Evolutionary conservation across 371 early-diverging fungal genomes (phyloP).

Genomic region (Lichtheimia hyalospora): DNA sequence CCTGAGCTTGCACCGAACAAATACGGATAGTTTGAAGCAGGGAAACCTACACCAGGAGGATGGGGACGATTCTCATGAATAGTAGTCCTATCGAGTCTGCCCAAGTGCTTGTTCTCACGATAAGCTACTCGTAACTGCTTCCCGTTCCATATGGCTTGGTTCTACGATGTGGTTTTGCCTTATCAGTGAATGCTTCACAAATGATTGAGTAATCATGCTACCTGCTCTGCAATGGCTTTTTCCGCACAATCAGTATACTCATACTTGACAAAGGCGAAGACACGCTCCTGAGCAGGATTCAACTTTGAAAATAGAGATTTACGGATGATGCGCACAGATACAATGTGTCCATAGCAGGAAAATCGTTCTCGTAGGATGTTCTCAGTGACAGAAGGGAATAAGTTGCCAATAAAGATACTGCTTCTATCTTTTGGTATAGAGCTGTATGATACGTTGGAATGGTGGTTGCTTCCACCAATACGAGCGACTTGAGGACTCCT

Average conservation of each 20-base stretch:
- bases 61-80: slow-evolving; percentile 13
- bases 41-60: slow-evolving; percentile 21
- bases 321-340: slow-evolving; percentile 49
- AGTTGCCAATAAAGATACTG: slow-evolving; percentile 72
- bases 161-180: slow-evolving; percentile 1
- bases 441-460: not conserved
- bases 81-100: not conserved
- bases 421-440: slow-evolving; percentile 34
- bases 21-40: slow-evolving; percentile 15
- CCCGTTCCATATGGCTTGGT: slow-evolving; percentile 9
- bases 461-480: too few species aligned
- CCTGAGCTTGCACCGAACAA: not conserved
- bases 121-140: slow-evolving; percentile 14
- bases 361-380: slow-evolving; percentile 52
- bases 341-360: slow-evolving; percentile 58
- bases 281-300: slow-evolving; percentile 16
- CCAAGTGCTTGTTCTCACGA: slow-evolving; percentile 12
- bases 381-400: slow-evolving; percentile 54
- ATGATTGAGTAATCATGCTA: slow-evolving; percentile 12
- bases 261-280: slow-evolving; percentile 73
- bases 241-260: slow-evolving; percentile 46
- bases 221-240: slow-evolving; percentile 62
- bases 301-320: slow-evolving; percentile 15
- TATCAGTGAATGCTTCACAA: not conserved
- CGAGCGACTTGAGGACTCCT: too few species aligned